A percentile compares a stretch with the other conserved stretches of the same genome.
Conservation (phyloP, 78 protist genomes). For the Chrysochromulina tobinii region DNA sequence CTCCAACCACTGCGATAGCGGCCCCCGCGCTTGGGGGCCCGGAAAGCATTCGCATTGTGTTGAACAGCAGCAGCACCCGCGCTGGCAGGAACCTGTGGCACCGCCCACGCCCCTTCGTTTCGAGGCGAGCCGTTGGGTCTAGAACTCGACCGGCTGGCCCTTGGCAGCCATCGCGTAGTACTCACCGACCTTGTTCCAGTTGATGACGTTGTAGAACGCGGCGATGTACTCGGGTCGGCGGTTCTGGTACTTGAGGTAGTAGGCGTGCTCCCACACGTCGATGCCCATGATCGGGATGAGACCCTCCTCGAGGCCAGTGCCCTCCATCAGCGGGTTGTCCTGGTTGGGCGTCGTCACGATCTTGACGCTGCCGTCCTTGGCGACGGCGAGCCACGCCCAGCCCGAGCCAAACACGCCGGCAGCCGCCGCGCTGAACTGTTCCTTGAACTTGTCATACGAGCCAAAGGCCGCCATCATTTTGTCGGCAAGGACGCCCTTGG, state of each 20-base stretch:
- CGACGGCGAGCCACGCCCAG: constrained; percentile 45
- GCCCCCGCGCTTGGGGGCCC: no score
- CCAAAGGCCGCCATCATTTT: neutral
- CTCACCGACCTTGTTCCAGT: constrained; percentile 28
- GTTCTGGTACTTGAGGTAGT: constrained; percentile 61
- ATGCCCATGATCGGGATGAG: constrained; percentile 40
- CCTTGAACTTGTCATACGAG: constrained; percentile 40
- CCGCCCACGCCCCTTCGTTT: no score
- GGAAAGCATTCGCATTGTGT: no score
- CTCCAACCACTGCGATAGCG: no score
- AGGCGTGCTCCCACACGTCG: constrained; percentile 66
- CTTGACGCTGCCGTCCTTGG: constrained; percentile 17
- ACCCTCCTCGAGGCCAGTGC: neutral
- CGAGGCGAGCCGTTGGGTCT: no score
- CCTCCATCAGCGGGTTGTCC: constrained; percentile 55
- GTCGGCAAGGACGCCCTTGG: neutral
- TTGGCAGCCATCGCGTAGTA: neutral
- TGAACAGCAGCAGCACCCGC: no score
- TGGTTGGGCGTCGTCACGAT: constrained; percentile 33
- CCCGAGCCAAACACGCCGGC: constrained; percentile 43
- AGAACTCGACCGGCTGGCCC: neutral
- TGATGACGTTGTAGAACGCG: constrained; percentile 19
- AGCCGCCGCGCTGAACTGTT: constrained; percentile 21
- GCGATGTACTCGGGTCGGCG: constrained; percentile 52
- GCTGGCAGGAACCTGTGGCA: no score